phyloP scores from a whole-genome alignment of 805 yeast species.

The Wickerhamiella lipophila region DNA sequence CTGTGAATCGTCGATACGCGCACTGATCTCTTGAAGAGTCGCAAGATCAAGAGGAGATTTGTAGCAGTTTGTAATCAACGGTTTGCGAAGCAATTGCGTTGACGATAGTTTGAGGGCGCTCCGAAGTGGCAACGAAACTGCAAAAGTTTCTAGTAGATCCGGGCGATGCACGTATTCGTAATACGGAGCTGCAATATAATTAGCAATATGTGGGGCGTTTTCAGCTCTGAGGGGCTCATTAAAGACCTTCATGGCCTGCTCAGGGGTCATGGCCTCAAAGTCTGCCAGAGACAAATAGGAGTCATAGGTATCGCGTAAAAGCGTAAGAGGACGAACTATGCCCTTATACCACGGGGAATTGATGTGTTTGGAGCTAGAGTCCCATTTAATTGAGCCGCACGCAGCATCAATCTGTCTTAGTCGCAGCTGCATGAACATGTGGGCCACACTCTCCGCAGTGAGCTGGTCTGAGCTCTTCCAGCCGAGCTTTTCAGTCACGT shows the following conservation, averaged over 20 bases:
- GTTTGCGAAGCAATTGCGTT: neutral
- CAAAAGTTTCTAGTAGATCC: slow-evolving; percentile 18
- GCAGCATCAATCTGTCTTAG: slow-evolving; percentile 23
- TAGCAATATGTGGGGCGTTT: neutral
- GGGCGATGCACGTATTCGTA: slow-evolving; percentile 17
- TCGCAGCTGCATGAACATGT: slow-evolving; percentile 23
- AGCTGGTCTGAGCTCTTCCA: slow-evolving; percentile 17
- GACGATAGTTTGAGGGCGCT: neutral
- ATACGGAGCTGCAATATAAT: slow-evolving; percentile 21
- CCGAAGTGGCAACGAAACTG: slow-evolving; percentile 14
- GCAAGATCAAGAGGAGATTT: neutral
- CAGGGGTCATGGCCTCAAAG: slow-evolving; percentile 16
- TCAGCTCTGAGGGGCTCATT: slow-evolving; percentile 5
- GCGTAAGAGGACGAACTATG: slow-evolving; percentile 22
- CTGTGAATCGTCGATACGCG: neutral
- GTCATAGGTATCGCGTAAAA: slow-evolving; percentile 15
- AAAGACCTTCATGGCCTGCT: slow-evolving; percentile 16
- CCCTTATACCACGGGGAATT: slow-evolving; percentile 25
- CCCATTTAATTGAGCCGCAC: slow-evolving; percentile 16
- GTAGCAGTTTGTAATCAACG: neutral
- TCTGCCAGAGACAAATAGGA: slow-evolving; percentile 13
- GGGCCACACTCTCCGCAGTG: neutral
- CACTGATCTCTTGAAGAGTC: neutral
- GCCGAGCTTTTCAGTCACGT: slow-evolving; percentile 16
- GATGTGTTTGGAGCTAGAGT: slow-evolving; percentile 13